A percentile compares a stretch with the other conserved stretches of the same genome.
Evolutionary conservation across 495 filamentous ascomycete genomes (phyloP).

Genomic region (Filosporella fistucella): DNA sequence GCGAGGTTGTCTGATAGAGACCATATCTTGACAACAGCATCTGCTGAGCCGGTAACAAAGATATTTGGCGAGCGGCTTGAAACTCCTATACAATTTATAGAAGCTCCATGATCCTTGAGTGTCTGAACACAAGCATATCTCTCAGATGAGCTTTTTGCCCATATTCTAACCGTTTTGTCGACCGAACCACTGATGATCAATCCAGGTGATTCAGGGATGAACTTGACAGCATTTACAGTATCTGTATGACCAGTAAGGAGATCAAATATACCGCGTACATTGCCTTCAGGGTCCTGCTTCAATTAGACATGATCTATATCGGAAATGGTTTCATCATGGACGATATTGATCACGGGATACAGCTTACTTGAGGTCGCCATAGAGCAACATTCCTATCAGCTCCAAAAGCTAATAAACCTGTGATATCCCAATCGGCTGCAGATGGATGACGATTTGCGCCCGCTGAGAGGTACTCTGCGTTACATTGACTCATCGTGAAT

Average conservation of each 20-base stretch:
- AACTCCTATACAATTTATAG: slow-evolving; percentile 75
- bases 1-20: slow-evolving; percentile 25
- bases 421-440: slow-evolving; percentile 80
- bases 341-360: neutral
- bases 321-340: neutral
- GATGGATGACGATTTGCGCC: slow-evolving; percentile 88
- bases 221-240: slow-evolving; percentile 78
- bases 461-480: slow-evolving; percentile 62
- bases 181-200: slow-evolving; percentile 73
- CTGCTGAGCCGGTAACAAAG: slow-evolving; percentile 68
- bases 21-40: slow-evolving; percentile 83
- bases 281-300: neutral
- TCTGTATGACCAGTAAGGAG: slow-evolving; percentile 80
- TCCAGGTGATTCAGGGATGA: slow-evolving; percentile 50
- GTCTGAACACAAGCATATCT: slow-evolving; percentile 36
- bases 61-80: slow-evolving; percentile 42
- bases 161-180: slow-evolving; percentile 74
- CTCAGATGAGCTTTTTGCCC: slow-evolving; percentile 44
- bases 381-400: slow-evolving; percentile 83
- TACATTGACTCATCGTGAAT: slow-evolving; percentile 10
- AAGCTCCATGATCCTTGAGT: slow-evolving; percentile 59
- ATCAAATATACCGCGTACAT: slow-evolving; percentile 49
- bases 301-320: neutral
- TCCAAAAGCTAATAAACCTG: slow-evolving; percentile 78
- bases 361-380: slow-evolving; percentile 76